These are phyloP conservation scores for Syncephalastrum sp. DNA, from an alignment of 371 early-diverging fungal species.

Conservation along the genomic window DNA sequence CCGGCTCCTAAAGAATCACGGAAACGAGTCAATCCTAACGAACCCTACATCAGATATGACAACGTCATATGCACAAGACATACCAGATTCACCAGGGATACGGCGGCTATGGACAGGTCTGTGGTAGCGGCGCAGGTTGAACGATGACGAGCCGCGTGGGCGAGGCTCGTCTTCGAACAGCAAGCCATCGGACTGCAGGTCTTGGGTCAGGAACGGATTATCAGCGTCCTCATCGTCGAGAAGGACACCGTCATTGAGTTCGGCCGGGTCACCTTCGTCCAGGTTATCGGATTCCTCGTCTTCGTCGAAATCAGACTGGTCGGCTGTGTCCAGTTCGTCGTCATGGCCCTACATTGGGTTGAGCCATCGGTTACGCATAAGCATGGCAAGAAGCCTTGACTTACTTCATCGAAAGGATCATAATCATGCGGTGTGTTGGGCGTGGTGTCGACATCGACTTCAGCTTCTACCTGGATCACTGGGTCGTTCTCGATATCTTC, in stretches of 20 bases:
- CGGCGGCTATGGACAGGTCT: constrained; percentile 11
- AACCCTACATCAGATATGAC: constrained; percentile 3
- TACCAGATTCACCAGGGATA: constrained; percentile 14
- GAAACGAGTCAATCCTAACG: constrained; percentile 20
- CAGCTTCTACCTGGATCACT: constrained; percentile 39
- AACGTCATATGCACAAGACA: background rate
- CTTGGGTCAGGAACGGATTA: constrained; percentile 55
- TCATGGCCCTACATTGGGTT: constrained; percentile 23
- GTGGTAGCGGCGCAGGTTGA: constrained; percentile 11
- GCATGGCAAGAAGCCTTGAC: background rate
- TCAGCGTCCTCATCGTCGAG: constrained; percentile 58
- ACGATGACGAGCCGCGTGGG: constrained; percentile 10
- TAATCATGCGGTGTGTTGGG: constrained; percentile 15
- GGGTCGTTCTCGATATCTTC: constrained; percentile 58
- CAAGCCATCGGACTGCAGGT: constrained; percentile 26
- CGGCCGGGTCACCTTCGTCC: constrained; percentile 46
- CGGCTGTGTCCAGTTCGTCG: constrained; percentile 43
- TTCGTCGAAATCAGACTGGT: constrained; percentile 53
- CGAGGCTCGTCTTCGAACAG: constrained; percentile 27
- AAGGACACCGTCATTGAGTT: constrained; percentile 41
- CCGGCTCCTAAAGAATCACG: constrained; percentile 14
- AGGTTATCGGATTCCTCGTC: constrained; percentile 50
- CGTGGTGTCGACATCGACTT: constrained; percentile 32
- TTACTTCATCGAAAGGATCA: constrained; percentile 38
- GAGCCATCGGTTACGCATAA: too few relatives aligned